phyloP scores from a whole-genome alignment of 768 basidiomycete genomes.

The Agaricus bisporus region DNA sequence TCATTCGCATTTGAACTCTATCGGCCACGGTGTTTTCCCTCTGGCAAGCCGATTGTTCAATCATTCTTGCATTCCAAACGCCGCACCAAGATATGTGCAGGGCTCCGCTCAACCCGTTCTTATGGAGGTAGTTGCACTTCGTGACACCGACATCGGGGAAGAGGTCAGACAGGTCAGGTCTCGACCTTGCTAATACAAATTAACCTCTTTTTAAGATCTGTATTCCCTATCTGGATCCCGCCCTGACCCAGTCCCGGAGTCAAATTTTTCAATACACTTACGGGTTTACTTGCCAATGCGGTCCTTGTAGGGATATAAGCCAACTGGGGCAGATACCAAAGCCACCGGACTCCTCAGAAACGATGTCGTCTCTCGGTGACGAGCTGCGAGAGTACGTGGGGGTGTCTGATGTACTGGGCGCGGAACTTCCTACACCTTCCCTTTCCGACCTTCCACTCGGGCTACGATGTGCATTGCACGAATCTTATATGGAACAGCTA shows the following conservation, averaged over 20 bases:
- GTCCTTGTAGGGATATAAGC: slow-evolving; percentile 45
- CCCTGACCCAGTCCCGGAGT: slow-evolving; percentile 54
- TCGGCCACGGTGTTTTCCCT: slow-evolving; percentile 75
- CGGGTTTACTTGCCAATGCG: slow-evolving; percentile 61
- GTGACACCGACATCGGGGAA: slow-evolving; percentile 49
- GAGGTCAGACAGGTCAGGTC: slow-evolving; percentile 43
- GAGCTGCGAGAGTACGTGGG: slow-evolving; percentile 34
- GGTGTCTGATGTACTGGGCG: slow-evolving; percentile 17
- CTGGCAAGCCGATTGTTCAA: slow-evolving; percentile 77
- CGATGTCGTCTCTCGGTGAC: slow-evolving; percentile 23
- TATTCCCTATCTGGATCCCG: slow-evolving; percentile 76
- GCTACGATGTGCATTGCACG: slow-evolving; percentile 43
- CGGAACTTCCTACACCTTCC: slow-evolving; percentile 23
- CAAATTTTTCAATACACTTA: slow-evolving; percentile 57
- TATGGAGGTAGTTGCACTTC: slow-evolving; percentile 65
- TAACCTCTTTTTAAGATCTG: slow-evolving; percentile 42
- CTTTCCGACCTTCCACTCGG: slow-evolving; percentile 32
- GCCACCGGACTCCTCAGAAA: slow-evolving; percentile 28
- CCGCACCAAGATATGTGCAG: slow-evolving; percentile 54
- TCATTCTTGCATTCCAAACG: slow-evolving; percentile 76
- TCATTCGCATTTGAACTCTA: slow-evolving; percentile 62
- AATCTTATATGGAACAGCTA: slow-evolving; percentile 49
- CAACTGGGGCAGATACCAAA: slow-evolving; percentile 29
- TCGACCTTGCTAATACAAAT: slow-evolving; percentile 5
- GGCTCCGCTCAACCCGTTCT: slow-evolving; percentile 26